phyloP scores from a whole-genome alignment of 1,284 basidiomycete species.

The Cutaneotrichosporon sp. region DNA sequence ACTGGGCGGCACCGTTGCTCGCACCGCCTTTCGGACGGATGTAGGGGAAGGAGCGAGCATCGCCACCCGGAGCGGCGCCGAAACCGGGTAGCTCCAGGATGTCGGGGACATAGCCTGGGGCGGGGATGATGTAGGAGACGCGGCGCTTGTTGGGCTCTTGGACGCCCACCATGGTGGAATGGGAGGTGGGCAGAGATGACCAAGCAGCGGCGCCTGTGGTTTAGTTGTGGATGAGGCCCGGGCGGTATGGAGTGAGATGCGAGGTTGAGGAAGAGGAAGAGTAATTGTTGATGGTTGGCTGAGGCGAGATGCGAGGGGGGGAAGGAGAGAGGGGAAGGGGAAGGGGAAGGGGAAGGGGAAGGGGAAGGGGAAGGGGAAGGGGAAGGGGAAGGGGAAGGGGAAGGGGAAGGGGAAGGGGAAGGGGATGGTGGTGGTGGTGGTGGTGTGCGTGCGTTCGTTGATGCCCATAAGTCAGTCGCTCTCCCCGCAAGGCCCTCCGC shows the following conservation, averaged over 20 bases:
- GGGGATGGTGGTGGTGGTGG: background rate
- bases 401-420: background rate
- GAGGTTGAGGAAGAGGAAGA: background rate
- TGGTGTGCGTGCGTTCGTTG: background rate
- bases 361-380: background rate
- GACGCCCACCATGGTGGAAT: constrained; percentile 12
- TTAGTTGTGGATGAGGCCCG: background rate
- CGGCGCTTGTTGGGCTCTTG: constrained; percentile 54
- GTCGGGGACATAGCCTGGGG: constrained; percentile 58
- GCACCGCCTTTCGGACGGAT: constrained; percentile 56
- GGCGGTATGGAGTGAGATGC: background rate
- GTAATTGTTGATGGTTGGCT: too few relatives aligned
- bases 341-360: background rate
- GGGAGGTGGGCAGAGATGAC: background rate
- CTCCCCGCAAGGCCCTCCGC: background rate
- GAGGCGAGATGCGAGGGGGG: background rate
- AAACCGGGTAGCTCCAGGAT: constrained; percentile 69
- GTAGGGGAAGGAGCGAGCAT: constrained; percentile 61
- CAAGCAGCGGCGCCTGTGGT: background rate
- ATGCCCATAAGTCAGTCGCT: background rate
- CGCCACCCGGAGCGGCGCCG: constrained; percentile 54
- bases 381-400: background rate
- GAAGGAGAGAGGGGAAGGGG: background rate
- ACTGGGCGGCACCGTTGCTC: constrained; percentile 25
- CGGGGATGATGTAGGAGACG: constrained; percentile 82